These are phyloP conservation scores for Xylaria sp. DNA, from an alignment of 2,329 filamentous ascomycete species.

Conservation along the genomic window DNA sequence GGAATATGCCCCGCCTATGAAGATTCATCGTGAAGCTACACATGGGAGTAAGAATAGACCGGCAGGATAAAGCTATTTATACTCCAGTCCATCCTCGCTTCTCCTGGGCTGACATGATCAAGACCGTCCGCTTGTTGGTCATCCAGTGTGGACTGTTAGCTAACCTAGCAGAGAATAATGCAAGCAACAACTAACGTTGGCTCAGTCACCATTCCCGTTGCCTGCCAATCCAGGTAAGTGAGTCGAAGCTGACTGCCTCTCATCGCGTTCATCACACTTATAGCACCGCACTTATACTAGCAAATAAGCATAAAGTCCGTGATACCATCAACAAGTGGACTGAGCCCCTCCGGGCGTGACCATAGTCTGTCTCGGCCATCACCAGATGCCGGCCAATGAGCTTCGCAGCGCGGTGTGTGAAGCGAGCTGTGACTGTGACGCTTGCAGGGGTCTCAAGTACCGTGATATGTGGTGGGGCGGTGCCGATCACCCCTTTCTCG, in stretches of 20 bases:
- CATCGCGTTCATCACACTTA: conserved; percentile 28
- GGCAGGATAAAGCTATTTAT: conserved; percentile 25
- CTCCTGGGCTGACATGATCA: conserved; percentile 2
- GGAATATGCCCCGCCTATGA: conserved; percentile 2
- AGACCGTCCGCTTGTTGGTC: not conserved
- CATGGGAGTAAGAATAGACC: not conserved
- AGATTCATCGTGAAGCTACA: conserved; percentile 3
- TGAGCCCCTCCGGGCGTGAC: conserved; percentile 15
- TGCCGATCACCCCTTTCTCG: conserved; percentile 25
- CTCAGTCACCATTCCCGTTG: conserved; percentile 11
- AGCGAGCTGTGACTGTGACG: conserved; percentile 29
- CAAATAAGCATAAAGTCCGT: conserved; percentile 5
- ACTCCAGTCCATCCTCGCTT: not conserved
- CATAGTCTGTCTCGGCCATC: conserved; percentile 16
- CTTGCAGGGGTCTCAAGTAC: conserved; percentile 26
- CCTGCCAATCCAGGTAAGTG: conserved; percentile 3
- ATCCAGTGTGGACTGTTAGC: not conserved
- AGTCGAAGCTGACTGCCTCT: conserved; percentile 2
- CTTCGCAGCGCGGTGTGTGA: not conserved
- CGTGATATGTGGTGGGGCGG: conserved; percentile 26
- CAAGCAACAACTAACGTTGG: conserved; percentile 6
- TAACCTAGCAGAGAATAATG: conserved; percentile 1
- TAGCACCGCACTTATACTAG: conserved; percentile 26
- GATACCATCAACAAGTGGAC: conserved; percentile 31
- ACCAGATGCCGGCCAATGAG: conserved; percentile 28